These are phyloP conservation scores for Metarhizium humberi DNA, from an alignment of 2,329 filamentous ascomycete species.

Conservation along the genomic window DNA sequence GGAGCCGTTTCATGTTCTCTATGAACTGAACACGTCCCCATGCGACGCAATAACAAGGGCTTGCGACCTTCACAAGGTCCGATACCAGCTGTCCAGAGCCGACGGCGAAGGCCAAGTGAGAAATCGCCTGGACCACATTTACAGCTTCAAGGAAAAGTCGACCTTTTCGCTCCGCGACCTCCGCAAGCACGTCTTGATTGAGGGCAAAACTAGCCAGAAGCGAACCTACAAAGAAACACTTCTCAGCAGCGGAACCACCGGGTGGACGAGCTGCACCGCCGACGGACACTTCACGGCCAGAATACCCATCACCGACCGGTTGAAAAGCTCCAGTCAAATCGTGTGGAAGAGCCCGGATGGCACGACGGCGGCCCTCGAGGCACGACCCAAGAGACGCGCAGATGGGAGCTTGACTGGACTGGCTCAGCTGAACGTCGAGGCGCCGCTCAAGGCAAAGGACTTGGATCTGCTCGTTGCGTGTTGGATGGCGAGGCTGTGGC, in stretches of 20 bases:
- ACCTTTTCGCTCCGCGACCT: neutral
- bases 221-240: slow-evolving; percentile 11
- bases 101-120: slow-evolving; percentile 9
- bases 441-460: slow-evolving; percentile 12
- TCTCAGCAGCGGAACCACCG: slow-evolving; percentile 10
- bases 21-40: slow-evolving; percentile 16
- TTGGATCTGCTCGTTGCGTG: slow-evolving; percentile 19
- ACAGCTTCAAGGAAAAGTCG: slow-evolving; percentile 14
- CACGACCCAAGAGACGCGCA: slow-evolving; percentile 1
- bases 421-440: slow-evolving; percentile 17
- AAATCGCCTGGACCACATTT: slow-evolving; percentile 18
- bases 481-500: slow-evolving; percentile 20
- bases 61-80: slow-evolving; percentile 17
- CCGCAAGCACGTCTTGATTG: slow-evolving; percentile 10
- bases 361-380: neutral
- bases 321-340: neutral
- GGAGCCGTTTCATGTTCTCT: slow-evolving; percentile 12
- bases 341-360: neutral
- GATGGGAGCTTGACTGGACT: slow-evolving; percentile 13
- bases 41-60: slow-evolving; percentile 9
- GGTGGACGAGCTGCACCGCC: slow-evolving; percentile 3
- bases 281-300: neutral
- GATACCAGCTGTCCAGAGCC: slow-evolving; percentile 12
- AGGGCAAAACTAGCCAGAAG: slow-evolving; percentile 13
- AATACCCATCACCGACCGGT: neutral